phyloP scores from a whole-genome alignment of 208 protist genomes.

The Trypanosoma platydactyli region DNA sequence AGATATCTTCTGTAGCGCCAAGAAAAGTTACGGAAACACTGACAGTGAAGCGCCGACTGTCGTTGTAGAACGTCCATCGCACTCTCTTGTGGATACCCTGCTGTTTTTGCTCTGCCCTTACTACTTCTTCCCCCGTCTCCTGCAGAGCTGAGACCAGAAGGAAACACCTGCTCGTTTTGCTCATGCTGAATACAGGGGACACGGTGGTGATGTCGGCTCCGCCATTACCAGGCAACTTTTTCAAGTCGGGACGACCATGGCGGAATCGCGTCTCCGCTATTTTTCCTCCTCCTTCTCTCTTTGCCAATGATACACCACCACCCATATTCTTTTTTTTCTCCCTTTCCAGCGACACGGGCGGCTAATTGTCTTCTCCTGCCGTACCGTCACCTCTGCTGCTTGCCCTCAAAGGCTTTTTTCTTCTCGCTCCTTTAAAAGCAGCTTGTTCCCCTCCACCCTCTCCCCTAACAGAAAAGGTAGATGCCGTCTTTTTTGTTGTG shows the following conservation, averaged over 20 bases:
- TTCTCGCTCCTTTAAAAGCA: too few relatives aligned
- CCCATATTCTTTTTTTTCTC: background rate
- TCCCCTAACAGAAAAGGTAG: too few relatives aligned
- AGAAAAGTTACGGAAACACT: conserved; percentile 12
- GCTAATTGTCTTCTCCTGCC: background rate
- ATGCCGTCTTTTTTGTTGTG: background rate
- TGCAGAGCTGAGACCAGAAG: background rate
- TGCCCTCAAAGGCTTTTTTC: background rate
- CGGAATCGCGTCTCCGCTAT: background rate
- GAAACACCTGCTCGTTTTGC: background rate
- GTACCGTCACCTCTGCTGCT: background rate
- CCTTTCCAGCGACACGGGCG: background rate
- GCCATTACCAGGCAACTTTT: background rate
- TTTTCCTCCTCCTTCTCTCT: background rate
- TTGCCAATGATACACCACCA: background rate
- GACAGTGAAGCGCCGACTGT: conserved; percentile 13
- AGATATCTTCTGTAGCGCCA: background rate
- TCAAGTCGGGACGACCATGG: background rate
- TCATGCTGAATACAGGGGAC: background rate
- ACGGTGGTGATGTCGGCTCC: background rate
- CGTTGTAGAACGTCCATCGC: conserved; percentile 27
- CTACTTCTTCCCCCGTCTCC: conserved; percentile 1
- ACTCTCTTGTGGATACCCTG: background rate
- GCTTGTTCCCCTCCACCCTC: background rate
- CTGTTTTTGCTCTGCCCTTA: background rate